A percentile compares a stretch with the other conserved stretches of the same genome.
Evolutionary conservation across 768 basidiomycete species (phyloP).

Genomic region (Macrolepiota fuliginosa): DNA sequence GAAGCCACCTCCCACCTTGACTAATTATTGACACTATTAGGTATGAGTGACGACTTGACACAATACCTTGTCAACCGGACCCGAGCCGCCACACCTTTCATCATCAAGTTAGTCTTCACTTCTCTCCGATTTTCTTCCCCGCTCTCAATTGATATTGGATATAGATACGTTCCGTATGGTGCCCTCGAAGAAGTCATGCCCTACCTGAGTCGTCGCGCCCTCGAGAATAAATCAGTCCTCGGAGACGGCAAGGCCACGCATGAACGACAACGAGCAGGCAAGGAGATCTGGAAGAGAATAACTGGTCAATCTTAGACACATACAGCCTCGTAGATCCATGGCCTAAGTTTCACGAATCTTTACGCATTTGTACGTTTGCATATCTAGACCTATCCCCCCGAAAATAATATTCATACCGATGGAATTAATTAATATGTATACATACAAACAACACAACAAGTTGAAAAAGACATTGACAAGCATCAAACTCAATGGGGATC

Average conservation of each 20-base stretch:
- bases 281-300: conserved; percentile 49
- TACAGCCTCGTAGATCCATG: background rate
- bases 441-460: conserved; percentile 3
- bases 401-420: background rate
- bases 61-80: conserved; percentile 62
- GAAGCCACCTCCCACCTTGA: background rate
- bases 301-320: conserved; percentile 3
- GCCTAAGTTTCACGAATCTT: background rate
- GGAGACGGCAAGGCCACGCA: conserved; percentile 64
- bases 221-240: conserved; percentile 91
- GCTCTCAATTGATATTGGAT: background rate
- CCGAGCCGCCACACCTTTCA: conserved; percentile 55
- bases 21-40: conserved; percentile 31
- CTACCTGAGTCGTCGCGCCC: conserved; percentile 82
- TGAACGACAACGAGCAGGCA: conserved; percentile 56
- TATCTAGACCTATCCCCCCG: background rate
- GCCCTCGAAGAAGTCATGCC: conserved; percentile 80
- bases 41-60: conserved; percentile 85
- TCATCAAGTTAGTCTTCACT: conserved; percentile 59
- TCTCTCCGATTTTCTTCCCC: background rate
- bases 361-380: background rate
- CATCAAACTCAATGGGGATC: background rate
- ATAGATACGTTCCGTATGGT: conserved; percentile 76
- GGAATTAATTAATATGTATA: background rate
- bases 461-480: background rate